These are phyloP conservation scores for Urochloa ruziziensis DNA, from an alignment of 176 grass and related monocot species.

Conservation along the genomic window DNA sequence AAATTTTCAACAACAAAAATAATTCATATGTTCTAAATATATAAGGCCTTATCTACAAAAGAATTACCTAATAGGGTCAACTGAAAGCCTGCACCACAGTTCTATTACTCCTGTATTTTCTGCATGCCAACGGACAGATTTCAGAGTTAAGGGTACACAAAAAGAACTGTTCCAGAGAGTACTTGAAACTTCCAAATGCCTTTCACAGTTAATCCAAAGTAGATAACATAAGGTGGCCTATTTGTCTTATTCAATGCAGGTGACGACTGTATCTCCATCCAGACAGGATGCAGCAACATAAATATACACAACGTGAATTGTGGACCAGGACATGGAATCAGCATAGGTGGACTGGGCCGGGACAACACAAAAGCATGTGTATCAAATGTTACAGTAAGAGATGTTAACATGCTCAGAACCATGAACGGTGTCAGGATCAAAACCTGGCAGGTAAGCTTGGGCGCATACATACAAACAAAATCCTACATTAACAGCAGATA, in stretches of 20 bases:
- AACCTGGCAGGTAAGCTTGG: slow-evolving; percentile 93
- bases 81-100: slow-evolving; percentile 26
- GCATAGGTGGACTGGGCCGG: slow-evolving; percentile 92
- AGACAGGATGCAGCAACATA: slow-evolving; percentile 93
- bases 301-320: slow-evolving; percentile 94
- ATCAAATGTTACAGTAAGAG: slow-evolving; percentile 92
- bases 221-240: slow-evolving; percentile 1
- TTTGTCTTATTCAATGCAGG: slow-evolving; percentile 55
- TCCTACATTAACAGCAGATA: slow-evolving; percentile 12
- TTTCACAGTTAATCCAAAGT: slow-evolving; percentile 27
- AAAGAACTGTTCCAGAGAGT: neutral
- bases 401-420: slow-evolving; percentile 85
- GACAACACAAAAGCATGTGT: slow-evolving; percentile 98
- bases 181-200: neutral
- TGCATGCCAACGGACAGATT: slow-evolving; percentile 16
- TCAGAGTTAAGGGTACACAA: slow-evolving; percentile 14
- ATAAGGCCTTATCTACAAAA: neutral
- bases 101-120: slow-evolving; percentile 19
- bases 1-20: too few relatives aligned
- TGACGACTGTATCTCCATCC: slow-evolving; percentile 94
- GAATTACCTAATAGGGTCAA: slow-evolving; percentile 16
- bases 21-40: too few relatives aligned
- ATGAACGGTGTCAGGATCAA: slow-evolving; percentile 98
- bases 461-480: slow-evolving; percentile 21
- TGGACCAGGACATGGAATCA: slow-evolving; percentile 98